phyloP scores from a whole-genome alignment of 2,329 filamentous ascomycete genomes.

The Botrytis fragariae region DNA sequence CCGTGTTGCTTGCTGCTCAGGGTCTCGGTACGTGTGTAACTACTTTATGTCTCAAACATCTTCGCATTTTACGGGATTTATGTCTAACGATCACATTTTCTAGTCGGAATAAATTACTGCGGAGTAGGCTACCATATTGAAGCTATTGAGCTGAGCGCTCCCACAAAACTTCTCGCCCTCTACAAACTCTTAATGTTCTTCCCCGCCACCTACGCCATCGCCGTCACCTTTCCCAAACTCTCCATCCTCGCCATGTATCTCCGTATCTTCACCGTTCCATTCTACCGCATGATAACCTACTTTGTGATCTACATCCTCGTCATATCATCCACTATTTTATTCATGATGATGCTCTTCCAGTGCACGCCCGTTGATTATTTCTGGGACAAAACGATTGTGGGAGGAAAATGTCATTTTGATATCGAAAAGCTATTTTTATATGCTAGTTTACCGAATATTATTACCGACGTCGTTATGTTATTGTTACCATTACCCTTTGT shows the following conservation, averaged over 20 bases:
- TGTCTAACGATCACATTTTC: not conserved
- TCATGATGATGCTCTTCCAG: constrained; percentile 24
- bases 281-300: constrained; percentile 22
- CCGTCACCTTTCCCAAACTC: constrained; percentile 25
- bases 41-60: not conserved
- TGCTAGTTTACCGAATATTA: constrained; percentile 45
- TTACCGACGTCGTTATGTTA: constrained; percentile 43
- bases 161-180: not conserved
- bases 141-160: not conserved
- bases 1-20: constrained; percentile 10
- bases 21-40: constrained; percentile 13
- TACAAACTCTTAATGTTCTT: constrained; percentile 17
- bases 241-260: constrained; percentile 25
- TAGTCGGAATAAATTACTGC: constrained; percentile 19
- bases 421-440: constrained; percentile 42
- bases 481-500: constrained; percentile 37
- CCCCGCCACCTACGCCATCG: constrained; percentile 15
- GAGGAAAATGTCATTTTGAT: constrained; percentile 21
- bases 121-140: constrained; percentile 17
- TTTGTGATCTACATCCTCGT: constrained; percentile 17
- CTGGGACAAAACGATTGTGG: constrained; percentile 25
- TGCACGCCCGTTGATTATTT: constrained; percentile 24
- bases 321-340: constrained; percentile 9
- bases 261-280: constrained; percentile 22
- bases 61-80: not conserved